Evolutionary conservation across 2,329 filamentous ascomycete species (phyloP), one percentile per base, ranked within the genome.

Genomic region (Cladophialophora bantiana): DNA sequence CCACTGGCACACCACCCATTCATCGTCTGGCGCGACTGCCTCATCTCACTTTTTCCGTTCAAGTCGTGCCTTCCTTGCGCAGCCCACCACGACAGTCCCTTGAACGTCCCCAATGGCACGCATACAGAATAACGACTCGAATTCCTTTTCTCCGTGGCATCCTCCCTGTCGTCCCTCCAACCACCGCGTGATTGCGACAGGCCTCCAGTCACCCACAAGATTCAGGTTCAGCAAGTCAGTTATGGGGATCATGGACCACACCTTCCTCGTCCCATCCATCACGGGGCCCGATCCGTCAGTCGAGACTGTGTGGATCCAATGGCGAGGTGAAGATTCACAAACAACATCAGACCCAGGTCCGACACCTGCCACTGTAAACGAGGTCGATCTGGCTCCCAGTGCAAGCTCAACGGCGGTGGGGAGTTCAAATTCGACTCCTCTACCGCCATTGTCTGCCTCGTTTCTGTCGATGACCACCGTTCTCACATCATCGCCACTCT

Each of bases 171-270:
- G 7, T 9, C 10, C 50, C n/a, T 55, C 34, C 31, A 35, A 4
- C n/a, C 52, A 35, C 34, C 31, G 31, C 31, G 18, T 13, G 10
- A 13, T 40, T 9, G 36, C 35, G 15, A 26, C n/a, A 1, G 32
- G 12, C 42, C 3, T 52, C 2, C 9, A 35, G 12, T 31, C 48
- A 52, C 9, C 18, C 15, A 52, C 12, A 34, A 15, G 20, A 12
- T 15, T 18, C 35, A 20, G 15, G 12, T 42, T 15, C 32, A 34
- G 13, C 34, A 53, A 50, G 20, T 53, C 34, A 18, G 38, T 48
- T 35, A 32, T 20, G 26, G 48, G 40, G 7, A 53, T 15, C n/a
- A 52, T 61, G 18, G 48, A 38, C 35, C 45, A 50, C 45, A 53
- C 45, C 2, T 18, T 50, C 35, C 20, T 32, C 20, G 38, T 36